These are phyloP conservation scores for Dioscorea alata DNA, from an alignment of 106 monocot genomes.

Conservation along the genomic window DNA sequence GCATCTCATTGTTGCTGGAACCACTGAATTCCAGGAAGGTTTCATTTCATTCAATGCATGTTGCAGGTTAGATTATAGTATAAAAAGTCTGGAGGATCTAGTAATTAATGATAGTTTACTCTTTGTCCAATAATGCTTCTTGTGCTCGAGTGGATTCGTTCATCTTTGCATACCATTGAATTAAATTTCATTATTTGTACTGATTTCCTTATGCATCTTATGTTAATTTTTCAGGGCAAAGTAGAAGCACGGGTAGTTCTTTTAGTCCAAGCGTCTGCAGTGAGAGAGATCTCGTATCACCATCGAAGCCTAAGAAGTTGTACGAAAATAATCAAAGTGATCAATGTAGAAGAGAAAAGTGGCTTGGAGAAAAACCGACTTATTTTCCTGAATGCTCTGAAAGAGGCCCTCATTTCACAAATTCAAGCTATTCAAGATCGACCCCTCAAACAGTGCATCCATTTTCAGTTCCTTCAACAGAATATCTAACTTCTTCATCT, in stretches of 20 bases:
- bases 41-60: too few species aligned
- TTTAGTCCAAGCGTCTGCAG: conserved; percentile 7
- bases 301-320: conserved; percentile 11
- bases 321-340: conserved; percentile 15
- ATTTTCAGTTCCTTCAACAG: conserved; percentile 11
- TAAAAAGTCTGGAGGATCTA: too few species aligned
- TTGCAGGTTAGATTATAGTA: too few species aligned
- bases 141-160: too few species aligned
- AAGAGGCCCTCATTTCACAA: conserved; percentile 1
- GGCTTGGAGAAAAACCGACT: conserved; percentile 19
- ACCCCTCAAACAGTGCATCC: conserved; percentile 2
- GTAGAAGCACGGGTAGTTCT: neutral
- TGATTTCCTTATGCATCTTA: too few species aligned
- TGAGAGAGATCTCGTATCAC: conserved; percentile 11
- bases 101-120: too few species aligned
- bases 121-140: too few species aligned
- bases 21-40: too few species aligned
- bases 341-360: conserved; percentile 12
- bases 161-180: too few species aligned
- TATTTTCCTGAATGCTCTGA: conserved; percentile 8
- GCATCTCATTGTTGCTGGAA: too few species aligned
- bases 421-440: neutral
- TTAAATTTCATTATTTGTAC: too few species aligned
- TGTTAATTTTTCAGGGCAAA: conserved; percentile 17
- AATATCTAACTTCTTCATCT: conserved; percentile 6